Evolutionary conservation across 495 filamentous ascomycete genomes (phyloP), one percentile per base, ranked within the genome.

Genomic region (Geoglossum glabrum): DNA sequence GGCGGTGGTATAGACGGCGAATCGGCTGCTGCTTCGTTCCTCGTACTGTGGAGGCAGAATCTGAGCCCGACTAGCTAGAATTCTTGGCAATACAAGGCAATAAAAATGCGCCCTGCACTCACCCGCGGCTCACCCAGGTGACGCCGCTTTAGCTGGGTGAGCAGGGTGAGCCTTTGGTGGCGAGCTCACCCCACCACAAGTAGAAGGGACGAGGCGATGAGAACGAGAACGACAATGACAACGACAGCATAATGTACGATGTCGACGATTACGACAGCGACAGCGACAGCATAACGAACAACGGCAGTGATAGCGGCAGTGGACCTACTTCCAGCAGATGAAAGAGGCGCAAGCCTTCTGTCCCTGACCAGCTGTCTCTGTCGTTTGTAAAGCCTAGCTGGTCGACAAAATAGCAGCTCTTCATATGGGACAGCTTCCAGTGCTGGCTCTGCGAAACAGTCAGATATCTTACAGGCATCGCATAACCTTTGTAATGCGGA

Each of bases 71-170:
- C n/a, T n/a, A n/a, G n/a, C n/a, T n/a, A n/a, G n/a, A n/a, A n/a
- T n/a, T n/a, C n/a, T n/a, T n/a, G n/a, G n/a, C n/a, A n/a, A n/a
- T n/a, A n/a, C n/a, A n/a, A n/a, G n/a, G n/a, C n/a, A n/a, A n/a
- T n/a, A n/a, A n/a, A n/a, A n/a, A n/a, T n/a, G n/a, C n/a, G n/a
- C n/a, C n/a, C n/a, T n/a, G n/a, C n/a, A n/a, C n/a, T n/a, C n/a
- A n/a, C n/a, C n/a, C n/a, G n/a, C n/a, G n/a, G n/a, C n/a, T 50
- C 46, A 28, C 46, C 46, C 15, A 50, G n/a, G 26, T 26, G 46
- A 50, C 46, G 46, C 46, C 46, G 46, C 46, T 50, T 50, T 50
- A 50, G 46, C 46, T 8, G 46, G 46, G 46, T 50, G 46, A 50
- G 7, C 46, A 47, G 17, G 43, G 43, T 47, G 43, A 47, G 23